Evolutionary conservation across 2,329 filamentous ascomycete genomes (phyloP).

Genomic region (Aspergillus sojae): DNA sequence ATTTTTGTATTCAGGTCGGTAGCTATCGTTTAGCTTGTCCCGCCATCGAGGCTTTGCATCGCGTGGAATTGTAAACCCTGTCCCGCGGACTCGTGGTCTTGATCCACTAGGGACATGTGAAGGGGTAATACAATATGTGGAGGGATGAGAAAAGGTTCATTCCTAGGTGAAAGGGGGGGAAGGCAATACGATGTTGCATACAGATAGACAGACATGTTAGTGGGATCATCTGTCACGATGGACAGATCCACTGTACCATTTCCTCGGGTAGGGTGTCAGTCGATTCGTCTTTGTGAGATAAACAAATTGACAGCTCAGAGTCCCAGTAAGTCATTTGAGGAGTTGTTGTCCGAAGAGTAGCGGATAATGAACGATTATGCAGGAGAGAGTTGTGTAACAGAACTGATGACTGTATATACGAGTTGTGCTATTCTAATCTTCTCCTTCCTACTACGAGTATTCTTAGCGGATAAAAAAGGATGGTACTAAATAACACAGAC

Average conservation of each 20-base stretch:
- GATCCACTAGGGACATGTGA: constrained; percentile 8
- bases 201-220: neutral
- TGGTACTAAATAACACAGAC: neutral
- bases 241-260: constrained; percentile 1
- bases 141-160: neutral
- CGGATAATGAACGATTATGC: neutral
- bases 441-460: neutral
- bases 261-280: constrained; percentile 7
- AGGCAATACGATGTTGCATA: neutral
- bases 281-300: constrained; percentile 1
- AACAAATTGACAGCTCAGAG: constrained; percentile 7
- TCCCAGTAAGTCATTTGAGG: constrained; percentile 2
- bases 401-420: neutral
- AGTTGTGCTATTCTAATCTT: neutral
- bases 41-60: constrained; percentile 1
- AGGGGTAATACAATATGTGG: neutral
- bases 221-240: constrained; percentile 5
- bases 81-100: constrained; percentile 7
- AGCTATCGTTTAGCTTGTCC: neutral
- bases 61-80: constrained; percentile 9
- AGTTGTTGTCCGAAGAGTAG: neutral
- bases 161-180: neutral
- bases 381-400: neutral
- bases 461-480: neutral
- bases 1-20: neutral